Percentiles rank a stretch among this genome's conserved stretches.
These are phyloP conservation scores for Ananas comosus DNA, from an alignment of 176 grass and related monocot genomes.

Conservation along the genomic window DNA sequence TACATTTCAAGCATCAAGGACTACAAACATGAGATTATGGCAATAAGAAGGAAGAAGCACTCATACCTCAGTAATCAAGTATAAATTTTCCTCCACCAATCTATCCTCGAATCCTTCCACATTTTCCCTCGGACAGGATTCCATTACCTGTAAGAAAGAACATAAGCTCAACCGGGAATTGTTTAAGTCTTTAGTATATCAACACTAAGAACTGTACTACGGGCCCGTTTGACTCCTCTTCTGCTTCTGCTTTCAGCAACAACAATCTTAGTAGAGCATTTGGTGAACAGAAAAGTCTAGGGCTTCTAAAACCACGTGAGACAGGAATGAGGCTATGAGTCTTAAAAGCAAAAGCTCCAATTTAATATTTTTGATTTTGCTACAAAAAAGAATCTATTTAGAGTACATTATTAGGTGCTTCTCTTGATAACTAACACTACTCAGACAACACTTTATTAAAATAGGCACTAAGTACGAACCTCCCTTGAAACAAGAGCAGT, in stretches of 20 bases:
- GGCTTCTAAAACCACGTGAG: too few relatives aligned
- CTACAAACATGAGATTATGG: too few relatives aligned
- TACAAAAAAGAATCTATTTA: not conserved
- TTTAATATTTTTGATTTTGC: too few relatives aligned
- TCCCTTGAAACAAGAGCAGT: not conserved
- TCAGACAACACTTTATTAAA: not conserved
- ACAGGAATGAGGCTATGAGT: too few relatives aligned
- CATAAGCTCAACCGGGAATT: not conserved
- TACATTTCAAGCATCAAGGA: too few relatives aligned
- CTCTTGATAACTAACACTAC: not conserved
- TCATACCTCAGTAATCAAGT: conserved; percentile 11
- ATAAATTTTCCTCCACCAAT: conserved; percentile 8
- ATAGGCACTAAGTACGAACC: not conserved
- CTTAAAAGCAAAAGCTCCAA: too few relatives aligned
- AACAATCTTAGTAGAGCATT: too few relatives aligned
- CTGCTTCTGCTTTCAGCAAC: too few relatives aligned
- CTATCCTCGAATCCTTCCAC: not conserved
- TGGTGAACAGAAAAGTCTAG: too few relatives aligned
- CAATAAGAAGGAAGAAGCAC: not conserved
- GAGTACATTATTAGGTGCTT: not conserved
- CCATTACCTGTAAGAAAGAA: conserved; percentile 6
- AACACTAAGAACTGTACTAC: too few relatives aligned
- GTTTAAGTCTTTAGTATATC: not conserved
- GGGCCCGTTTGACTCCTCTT: too few relatives aligned
- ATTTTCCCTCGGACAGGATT: conserved; percentile 6